Conservation (phyloP, 208 protist genomes). For the Jaenimonas drosophilae region DNA sequence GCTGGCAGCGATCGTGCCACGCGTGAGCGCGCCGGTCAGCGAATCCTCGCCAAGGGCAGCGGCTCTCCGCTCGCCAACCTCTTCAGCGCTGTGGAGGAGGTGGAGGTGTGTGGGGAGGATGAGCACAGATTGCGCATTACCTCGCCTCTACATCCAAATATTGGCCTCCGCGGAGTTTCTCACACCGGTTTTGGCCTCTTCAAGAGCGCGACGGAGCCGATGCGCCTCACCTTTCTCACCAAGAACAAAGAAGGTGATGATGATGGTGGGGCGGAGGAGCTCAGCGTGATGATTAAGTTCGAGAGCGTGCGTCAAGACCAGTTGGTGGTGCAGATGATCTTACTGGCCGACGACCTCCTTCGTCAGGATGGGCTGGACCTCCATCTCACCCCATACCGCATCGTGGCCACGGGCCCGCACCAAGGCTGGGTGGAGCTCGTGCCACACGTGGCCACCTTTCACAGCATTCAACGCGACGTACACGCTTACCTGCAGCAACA, state of each 20-base stretch:
- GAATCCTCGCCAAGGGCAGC: not conserved
- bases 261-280: not conserved
- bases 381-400: constrained; percentile 90
- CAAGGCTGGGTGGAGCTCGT: constrained; percentile 85
- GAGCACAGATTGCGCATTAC: constrained; percentile 13
- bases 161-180: constrained; percentile 22
- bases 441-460: constrained; percentile 71
- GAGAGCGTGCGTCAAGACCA: constrained; percentile 97
- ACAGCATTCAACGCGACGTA: constrained; percentile 68
- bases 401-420: constrained; percentile 67
- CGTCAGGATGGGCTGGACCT: constrained; percentile 92
- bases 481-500: constrained; percentile 54
- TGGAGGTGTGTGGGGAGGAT: not conserved
- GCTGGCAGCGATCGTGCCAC: no score
- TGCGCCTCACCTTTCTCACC: constrained; percentile 36
- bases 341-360: constrained; percentile 86
- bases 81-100: not conserved
- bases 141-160: constrained; percentile 58
- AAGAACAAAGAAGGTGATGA: not conserved
- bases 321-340: constrained; percentile 92
- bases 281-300: constrained; percentile 87
- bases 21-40: not conserved
- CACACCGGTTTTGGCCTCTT: constrained; percentile 59
- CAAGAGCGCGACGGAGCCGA: constrained; percentile 75
- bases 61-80: not conserved